A percentile compares a stretch with the other conserved stretches of the same genome.
These are phyloP conservation scores for Byssochlamys sp. DNA, from an alignment of 2,329 filamentous ascomycete species.

Conservation along the genomic window DNA sequence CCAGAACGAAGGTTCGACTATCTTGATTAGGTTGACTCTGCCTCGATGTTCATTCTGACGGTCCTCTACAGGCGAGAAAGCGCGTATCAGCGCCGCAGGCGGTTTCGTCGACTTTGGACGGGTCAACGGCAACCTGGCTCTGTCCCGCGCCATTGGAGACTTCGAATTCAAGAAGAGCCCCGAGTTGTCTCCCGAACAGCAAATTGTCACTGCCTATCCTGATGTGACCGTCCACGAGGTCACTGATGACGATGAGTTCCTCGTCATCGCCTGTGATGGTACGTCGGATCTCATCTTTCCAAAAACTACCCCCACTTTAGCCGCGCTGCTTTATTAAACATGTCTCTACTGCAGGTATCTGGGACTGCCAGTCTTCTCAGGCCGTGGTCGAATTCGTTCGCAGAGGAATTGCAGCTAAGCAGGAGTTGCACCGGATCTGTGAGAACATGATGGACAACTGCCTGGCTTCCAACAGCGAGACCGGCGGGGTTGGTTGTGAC, in stretches of 20 bases:
- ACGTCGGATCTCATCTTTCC: constrained; percentile 24
- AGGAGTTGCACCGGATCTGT: constrained; percentile 87
- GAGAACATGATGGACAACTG: constrained; percentile 99
- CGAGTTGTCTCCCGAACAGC: constrained; percentile 90
- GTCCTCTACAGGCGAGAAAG: constrained; percentile 68
- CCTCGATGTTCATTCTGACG: constrained; percentile 7
- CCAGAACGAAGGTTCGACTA: constrained; percentile 73
- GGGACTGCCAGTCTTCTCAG: constrained; percentile 98
- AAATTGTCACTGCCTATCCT: constrained; percentile 94
- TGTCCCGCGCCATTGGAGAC: constrained; percentile 94
- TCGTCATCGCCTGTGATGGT: constrained; percentile 90
- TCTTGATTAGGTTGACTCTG: background rate
- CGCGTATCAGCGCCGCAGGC: constrained; percentile 86
- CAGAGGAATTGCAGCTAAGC: constrained; percentile 90
- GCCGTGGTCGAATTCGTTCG: constrained; percentile 94
- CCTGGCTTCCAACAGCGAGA: constrained; percentile 92
- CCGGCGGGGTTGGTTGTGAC: constrained; percentile 92
- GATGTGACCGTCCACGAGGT: constrained; percentile 89
- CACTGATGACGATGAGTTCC: constrained; percentile 86
- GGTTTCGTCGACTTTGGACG: constrained; percentile 97
- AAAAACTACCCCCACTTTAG: too few relatives aligned
- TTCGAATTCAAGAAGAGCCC: constrained; percentile 99
- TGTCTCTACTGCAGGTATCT: constrained; percentile 61
- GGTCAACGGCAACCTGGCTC: constrained; percentile 92
- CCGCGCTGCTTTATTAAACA: constrained; percentile 2